Conservation (phyloP, 768 basidiomycete species). For the Tulasnella sp. region DNA sequence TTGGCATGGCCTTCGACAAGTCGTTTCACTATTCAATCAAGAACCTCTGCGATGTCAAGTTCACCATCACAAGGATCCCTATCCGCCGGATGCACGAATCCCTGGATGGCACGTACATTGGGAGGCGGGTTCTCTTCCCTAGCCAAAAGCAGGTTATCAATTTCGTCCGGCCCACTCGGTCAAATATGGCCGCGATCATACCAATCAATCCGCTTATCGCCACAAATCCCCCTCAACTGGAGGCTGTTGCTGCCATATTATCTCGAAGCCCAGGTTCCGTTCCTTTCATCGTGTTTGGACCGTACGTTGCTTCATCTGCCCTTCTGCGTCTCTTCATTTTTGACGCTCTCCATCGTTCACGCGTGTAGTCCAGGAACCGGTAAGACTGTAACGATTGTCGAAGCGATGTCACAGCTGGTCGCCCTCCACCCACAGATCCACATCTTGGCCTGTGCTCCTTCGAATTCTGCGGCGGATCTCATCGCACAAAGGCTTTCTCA, state of each 20-base stretch:
- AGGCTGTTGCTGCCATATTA: constrained; percentile 2
- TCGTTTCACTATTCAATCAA: constrained; percentile 34
- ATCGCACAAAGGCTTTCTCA: constrained; percentile 15
- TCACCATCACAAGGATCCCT: constrained; percentile 43
- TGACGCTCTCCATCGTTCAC: background rate
- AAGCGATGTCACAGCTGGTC: constrained; percentile 18
- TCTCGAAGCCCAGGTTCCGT: background rate
- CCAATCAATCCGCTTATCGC: background rate
- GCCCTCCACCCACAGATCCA: background rate
- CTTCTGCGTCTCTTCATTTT: background rate
- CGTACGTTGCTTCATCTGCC: too few species aligned
- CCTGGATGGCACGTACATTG: constrained; percentile 34
- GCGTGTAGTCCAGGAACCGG: constrained; percentile 21
- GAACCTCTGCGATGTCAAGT: constrained; percentile 39
- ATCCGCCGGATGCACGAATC: constrained; percentile 51
- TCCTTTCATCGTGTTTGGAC: constrained; percentile 9
- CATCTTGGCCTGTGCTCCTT: constrained; percentile 20
- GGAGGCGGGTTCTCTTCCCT: constrained; percentile 44
- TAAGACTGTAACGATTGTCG: constrained; percentile 20
- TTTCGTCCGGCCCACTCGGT: constrained; percentile 7
- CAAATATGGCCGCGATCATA: background rate
- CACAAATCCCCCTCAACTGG: constrained; percentile 3
- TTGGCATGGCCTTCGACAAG: constrained; percentile 38
- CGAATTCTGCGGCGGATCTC: constrained; percentile 21
- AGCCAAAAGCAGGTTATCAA: constrained; percentile 23